phyloP scores from a whole-genome alignment of 2,329 filamentous ascomycete genomes.

The Fusarium chaquense region DNA sequence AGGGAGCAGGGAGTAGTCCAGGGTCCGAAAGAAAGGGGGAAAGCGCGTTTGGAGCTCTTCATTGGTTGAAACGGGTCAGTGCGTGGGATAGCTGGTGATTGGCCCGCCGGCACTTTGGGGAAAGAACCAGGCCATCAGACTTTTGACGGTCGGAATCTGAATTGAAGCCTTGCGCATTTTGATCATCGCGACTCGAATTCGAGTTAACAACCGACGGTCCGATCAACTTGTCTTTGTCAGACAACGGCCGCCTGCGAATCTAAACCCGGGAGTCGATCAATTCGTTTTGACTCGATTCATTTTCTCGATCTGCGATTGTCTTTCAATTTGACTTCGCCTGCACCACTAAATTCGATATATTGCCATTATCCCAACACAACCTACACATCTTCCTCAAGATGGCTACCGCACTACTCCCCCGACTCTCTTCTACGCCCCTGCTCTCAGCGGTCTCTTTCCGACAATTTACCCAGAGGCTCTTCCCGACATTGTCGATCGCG shows the following conservation, averaged over 20 bases:
- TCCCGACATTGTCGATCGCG: slow-evolving; percentile 67
- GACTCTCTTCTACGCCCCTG: slow-evolving; percentile 59
- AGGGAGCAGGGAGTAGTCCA: slow-evolving; percentile 49
- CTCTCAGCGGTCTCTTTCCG: slow-evolving; percentile 59
- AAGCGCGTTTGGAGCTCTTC: slow-evolving; percentile 51
- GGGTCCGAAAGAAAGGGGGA: slow-evolving; percentile 59
- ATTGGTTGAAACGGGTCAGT: slow-evolving; percentile 50
- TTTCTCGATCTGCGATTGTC: neutral
- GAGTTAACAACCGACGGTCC: slow-evolving; percentile 31
- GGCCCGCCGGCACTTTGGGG: slow-evolving; percentile 45
- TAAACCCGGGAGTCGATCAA: neutral
- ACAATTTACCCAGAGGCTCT: slow-evolving; percentile 60
- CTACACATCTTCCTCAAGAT: slow-evolving; percentile 52
- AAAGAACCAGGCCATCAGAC: slow-evolving; percentile 47
- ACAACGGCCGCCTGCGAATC: slow-evolving; percentile 18
- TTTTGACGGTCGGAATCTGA: slow-evolving; percentile 48
- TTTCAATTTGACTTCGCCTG: slow-evolving; percentile 12
- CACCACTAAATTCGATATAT: slow-evolving; percentile 21
- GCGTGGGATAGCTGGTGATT: slow-evolving; percentile 51
- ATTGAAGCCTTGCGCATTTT: slow-evolving; percentile 42
- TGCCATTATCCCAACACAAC: slow-evolving; percentile 21
- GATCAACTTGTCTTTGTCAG: slow-evolving; percentile 11
- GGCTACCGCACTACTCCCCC: slow-evolving; percentile 69
- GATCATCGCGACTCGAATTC: slow-evolving; percentile 39
- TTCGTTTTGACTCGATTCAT: neutral